Base-by-base conservation (phyloP, 2,329 filamentous ascomycete genomes). In the Canariomyces notabilis region DNA sequence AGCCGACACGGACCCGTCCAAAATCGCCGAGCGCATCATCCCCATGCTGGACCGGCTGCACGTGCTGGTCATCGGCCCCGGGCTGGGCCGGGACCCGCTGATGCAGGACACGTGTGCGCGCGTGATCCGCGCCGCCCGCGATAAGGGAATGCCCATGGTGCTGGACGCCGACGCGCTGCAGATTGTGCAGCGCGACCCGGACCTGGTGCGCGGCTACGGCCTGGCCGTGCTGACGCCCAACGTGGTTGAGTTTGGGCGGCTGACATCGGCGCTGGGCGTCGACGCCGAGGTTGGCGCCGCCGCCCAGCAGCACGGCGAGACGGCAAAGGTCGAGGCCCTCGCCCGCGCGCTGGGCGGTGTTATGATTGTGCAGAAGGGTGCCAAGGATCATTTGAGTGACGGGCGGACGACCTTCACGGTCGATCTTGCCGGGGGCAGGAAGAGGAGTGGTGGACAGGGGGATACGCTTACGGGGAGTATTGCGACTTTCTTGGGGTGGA, bases 151-250 rank as follows among this genome's bases (percentile, higher is more conserved):
- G 53, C 87, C 89, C 0, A 80, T 97, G 50, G 89, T 98, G 6
- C 69, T 98, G 2, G 93, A 98, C 62, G 93, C 93, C 0, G 93
- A 98, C 65, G 91, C 88, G 1, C 70, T 98, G 20, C 79, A 81
- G 51, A 68, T 97, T 1, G 84, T 94, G 11, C 83, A 88, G 59
- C 82, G 79, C 22, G 71, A 83, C 40, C 90, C 89, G 0, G 82
- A 82, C 26, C 70, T 97, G 1, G 79, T 98, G 1, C 76, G 79
- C 18, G 90, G 89, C 1, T 97, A 91, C 69, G 76, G 74, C 37
- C 79, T 87, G 50, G 94, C 88, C 42, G 88, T 98, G 43, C 70
- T 98, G 47, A 98, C 93, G 34, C 93, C 93, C 1, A 98, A 98
- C 54, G 85, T 96, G 0, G 89, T 95, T 4, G 93, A 98, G 65